A percentile compares a stretch with the other conserved stretches of the same genome.
phyloP scores from a whole-genome alignment of 768 basidiomycete genomes.

The Kwoniella mangroviensis region DNA sequence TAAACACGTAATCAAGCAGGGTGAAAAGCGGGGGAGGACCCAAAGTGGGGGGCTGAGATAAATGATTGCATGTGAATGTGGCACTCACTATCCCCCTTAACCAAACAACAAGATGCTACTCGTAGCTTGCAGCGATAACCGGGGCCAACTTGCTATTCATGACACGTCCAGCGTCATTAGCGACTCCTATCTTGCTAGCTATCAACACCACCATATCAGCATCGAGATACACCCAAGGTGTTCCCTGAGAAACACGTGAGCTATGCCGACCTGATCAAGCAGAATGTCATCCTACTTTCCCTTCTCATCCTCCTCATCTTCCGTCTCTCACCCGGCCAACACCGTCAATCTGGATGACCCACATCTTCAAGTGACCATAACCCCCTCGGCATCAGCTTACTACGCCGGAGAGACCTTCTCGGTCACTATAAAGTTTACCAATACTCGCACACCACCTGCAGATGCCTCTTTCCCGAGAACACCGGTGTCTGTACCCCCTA shows the following conservation, averaged over 20 bases:
- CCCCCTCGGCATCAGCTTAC: slow-evolving; percentile 81
- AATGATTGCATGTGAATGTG: background rate
- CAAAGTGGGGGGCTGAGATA: background rate
- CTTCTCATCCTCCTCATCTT: slow-evolving; percentile 30
- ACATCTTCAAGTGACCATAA: slow-evolving; percentile 57
- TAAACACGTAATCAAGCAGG: slow-evolving; percentile 23
- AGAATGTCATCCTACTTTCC: slow-evolving; percentile 44
- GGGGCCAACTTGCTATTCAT: background rate
- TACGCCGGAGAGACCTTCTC: slow-evolving; percentile 90
- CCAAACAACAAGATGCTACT: background rate
- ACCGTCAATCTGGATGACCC: slow-evolving; percentile 36
- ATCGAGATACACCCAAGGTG: background rate
- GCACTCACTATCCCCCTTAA: background rate
- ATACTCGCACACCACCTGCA: slow-evolving; percentile 63
- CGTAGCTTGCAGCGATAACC: too few relatives aligned
- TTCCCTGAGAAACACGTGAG: background rate
- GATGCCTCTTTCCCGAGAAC: slow-evolving; percentile 13
- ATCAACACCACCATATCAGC: background rate
- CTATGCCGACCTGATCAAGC: background rate
- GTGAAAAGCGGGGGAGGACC: background rate
- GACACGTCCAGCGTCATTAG: background rate
- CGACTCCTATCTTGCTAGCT: too few relatives aligned
- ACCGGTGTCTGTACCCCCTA: slow-evolving; percentile 17
- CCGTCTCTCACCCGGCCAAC: slow-evolving; percentile 6
- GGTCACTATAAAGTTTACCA: slow-evolving; percentile 84